Conservation (phyloP, 768 basidiomycete species). For the Serendipita sp. region DNA sequence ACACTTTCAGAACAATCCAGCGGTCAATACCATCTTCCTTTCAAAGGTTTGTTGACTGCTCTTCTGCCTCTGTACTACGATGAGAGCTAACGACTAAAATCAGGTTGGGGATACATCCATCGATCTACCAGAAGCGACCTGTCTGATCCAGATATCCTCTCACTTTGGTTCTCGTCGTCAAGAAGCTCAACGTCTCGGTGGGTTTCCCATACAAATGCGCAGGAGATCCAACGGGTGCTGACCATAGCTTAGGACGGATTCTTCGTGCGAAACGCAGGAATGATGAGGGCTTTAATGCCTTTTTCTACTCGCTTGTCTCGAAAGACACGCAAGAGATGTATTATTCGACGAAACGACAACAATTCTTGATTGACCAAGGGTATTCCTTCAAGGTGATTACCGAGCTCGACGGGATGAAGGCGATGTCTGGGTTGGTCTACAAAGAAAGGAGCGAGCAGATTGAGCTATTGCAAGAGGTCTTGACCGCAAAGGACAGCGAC, state of each 20-base stretch:
- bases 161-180: slow-evolving; percentile 97
- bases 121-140: slow-evolving; percentile 96
- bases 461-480: slow-evolving; percentile 83
- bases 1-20: slow-evolving; percentile 88
- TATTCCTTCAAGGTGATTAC: slow-evolving; percentile 99
- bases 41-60: slow-evolving; percentile 39
- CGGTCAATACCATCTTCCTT: slow-evolving; percentile 95
- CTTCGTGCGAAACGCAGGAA: slow-evolving; percentile 93
- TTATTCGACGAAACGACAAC: slow-evolving; percentile 97
- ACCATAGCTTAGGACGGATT: slow-evolving; percentile 58
- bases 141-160: slow-evolving; percentile 97
- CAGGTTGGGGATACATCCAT: slow-evolving; percentile 92
- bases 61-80: slow-evolving; percentile 25
- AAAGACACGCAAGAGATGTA: slow-evolving; percentile 99
- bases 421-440: slow-evolving; percentile 79
- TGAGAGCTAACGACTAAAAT: slow-evolving; percentile 29
- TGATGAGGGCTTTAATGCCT: slow-evolving; percentile 98
- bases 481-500: slow-evolving; percentile 79
- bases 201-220: background rate
- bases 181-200: slow-evolving; percentile 91
- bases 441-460: slow-evolving; percentile 85
- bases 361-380: slow-evolving; percentile 96
- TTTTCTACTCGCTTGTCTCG: slow-evolving; percentile 97
- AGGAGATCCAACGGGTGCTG: background rate
- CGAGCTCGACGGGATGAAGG: slow-evolving; percentile 82